Evolutionary conservation across 108 stramenopile genomes (phyloP).

Genomic region (Fragilaria crotonensis): DNA sequence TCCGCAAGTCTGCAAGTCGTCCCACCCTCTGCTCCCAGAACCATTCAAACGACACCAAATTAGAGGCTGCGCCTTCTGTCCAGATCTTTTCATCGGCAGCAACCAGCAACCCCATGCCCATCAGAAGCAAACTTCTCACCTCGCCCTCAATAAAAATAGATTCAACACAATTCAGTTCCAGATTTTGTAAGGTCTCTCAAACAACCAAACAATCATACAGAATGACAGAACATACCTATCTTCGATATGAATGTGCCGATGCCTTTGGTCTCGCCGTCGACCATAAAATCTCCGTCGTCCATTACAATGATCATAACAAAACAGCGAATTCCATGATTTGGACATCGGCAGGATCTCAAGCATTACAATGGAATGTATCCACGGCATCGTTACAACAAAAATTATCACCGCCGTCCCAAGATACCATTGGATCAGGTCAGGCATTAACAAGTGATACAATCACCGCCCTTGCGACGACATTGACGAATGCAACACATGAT

Average conservation of each 20-base stretch:
- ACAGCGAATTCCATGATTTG: not conserved
- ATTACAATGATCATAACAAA: too few species aligned
- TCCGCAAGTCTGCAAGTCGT: too few species aligned
- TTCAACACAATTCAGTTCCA: too few species aligned
- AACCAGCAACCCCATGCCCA: too few species aligned
- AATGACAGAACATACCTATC: conserved; percentile 77
- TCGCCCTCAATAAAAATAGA: too few species aligned
- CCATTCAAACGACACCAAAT: too few species aligned
- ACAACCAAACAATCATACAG: too few species aligned
- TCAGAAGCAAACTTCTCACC: too few species aligned
- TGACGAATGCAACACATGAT: conserved; percentile 18
- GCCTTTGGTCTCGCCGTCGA: conserved; percentile 49
- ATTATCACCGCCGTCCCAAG: conserved; percentile 14
- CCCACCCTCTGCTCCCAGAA: too few species aligned
- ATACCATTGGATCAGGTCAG: conserved; percentile 67
- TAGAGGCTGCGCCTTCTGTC: too few species aligned
- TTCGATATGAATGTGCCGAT: conserved; percentile 86
- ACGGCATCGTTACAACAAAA: not conserved
- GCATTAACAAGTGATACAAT: conserved; percentile 68
- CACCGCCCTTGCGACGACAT: not conserved
- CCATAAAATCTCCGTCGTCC: not conserved
- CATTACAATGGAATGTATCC: not conserved
- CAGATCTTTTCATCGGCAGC: too few species aligned
- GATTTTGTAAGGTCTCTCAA: too few species aligned
- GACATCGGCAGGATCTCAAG: not conserved